Evolutionary conservation across 139 green algal genomes (phyloP), one percentile per base, ranked within the genome.

Genomic region (Pleodorina starrii): DNA sequence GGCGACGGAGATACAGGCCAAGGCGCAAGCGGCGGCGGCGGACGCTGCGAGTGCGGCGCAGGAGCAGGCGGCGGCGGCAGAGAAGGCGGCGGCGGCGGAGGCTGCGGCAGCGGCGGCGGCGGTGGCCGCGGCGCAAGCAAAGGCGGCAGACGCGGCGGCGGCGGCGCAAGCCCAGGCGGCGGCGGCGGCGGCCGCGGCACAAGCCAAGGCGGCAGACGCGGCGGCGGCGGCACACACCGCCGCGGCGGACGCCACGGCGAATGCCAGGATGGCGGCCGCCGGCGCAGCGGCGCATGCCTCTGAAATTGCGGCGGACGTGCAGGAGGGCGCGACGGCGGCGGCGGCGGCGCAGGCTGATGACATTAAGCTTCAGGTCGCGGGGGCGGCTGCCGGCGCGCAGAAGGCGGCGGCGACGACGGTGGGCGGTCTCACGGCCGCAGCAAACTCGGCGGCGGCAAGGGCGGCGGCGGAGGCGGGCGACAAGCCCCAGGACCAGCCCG

Each of bases 221-320:
- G 77, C 54, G 0, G 36, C 51, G 21, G 78, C 36, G 38, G 79
- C 23, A 2, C 2, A 40, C 1, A 40, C 63, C 5, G n/a, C 60
- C 51, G 44, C 29, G 19, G n/a, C 23, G 35, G 59, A 48, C 9
- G 80, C 40, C 12, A 43, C 60, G 17, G 60, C 40, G 17, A 0
- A 23, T 17, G 80, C 42, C 11, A 35, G 42, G 57, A 57, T 0
- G 11, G 27, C 57, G 0, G 78, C 78, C 36, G 57, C 59, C 42
- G 57, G 10, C 10, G 80, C 57, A 19, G 57, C 38, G 40, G 42
- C 79, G 50, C 48, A 36, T 38, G 77, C 51, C 3, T 59, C 38
- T 2, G 79, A 86, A 44, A 86, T 86, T 59, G 79, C 79, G 16
- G 79, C 79, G 14, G 79, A 86, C 29, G 77, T 85, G 54, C n/a